Conservation (phyloP, 352 stramenopile species). For the Phytophthora pistaciae region DNA sequence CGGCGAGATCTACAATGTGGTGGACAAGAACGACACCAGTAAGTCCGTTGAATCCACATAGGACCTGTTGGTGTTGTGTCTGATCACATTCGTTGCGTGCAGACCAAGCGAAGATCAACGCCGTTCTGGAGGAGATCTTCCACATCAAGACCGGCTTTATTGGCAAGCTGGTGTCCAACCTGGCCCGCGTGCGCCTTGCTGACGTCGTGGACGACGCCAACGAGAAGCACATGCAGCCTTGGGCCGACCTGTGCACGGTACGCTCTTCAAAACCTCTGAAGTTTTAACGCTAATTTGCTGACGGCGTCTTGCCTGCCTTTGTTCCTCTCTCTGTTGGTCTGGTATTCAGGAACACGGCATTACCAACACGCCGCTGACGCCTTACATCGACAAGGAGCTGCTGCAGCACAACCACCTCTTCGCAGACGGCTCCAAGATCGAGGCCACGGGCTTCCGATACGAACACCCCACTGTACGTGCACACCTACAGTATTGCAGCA, state of each 20-base stretch:
- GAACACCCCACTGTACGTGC: constrained; percentile 65
- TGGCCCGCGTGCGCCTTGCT: constrained; percentile 76
- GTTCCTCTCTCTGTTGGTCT: constrained; percentile 22
- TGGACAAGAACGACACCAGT: constrained; percentile 91
- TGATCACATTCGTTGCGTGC: constrained; percentile 2
- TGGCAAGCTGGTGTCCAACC: constrained; percentile 86
- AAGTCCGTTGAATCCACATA: constrained; percentile 14
- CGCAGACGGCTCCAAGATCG: constrained; percentile 79
- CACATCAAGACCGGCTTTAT: constrained; percentile 88
- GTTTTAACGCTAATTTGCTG: constrained; percentile 10
- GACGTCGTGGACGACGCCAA: constrained; percentile 92
- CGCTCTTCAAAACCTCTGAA: constrained; percentile 6
- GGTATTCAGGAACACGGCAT: constrained; percentile 68
- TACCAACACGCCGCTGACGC: constrained; percentile 85
- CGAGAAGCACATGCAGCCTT: constrained; percentile 91
- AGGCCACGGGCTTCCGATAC: constrained; percentile 82
- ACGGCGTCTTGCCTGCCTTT: constrained; percentile 6
- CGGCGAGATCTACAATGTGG: constrained; percentile 85
- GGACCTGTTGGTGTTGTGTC: neutral
- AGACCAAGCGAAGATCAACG: constrained; percentile 88
- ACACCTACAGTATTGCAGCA: neutral
- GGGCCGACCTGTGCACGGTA: constrained; percentile 84
- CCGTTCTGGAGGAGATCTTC: constrained; percentile 80
- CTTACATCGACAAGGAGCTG: constrained; percentile 91
- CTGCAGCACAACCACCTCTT: constrained; percentile 88